Conservation (phyloP, 371 early-diverging fungal genomes). For the Rhizopus delemar region DNA sequence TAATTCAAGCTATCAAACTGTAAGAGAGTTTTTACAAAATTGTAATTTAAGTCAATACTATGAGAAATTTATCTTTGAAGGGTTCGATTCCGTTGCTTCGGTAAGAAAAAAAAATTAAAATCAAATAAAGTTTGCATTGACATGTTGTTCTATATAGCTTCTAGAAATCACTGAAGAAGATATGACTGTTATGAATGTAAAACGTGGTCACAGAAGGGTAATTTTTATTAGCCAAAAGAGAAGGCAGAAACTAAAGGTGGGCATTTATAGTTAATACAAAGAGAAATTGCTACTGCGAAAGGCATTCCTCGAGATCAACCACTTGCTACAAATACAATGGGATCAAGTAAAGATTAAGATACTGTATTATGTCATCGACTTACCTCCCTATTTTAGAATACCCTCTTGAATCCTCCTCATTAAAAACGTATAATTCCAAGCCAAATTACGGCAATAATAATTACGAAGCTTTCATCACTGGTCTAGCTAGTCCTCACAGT, state of each 20-base stretch:
- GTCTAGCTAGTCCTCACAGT: slow-evolving; percentile 22
- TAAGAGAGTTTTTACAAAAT: no score
- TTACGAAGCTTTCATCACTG: neutral
- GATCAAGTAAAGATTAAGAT: slow-evolving; percentile 10
- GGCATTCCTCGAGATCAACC: slow-evolving; percentile 38
- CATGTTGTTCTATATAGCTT: no score
- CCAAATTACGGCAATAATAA: neutral
- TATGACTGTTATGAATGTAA: slow-evolving; percentile 41
- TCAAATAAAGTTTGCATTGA: no score
- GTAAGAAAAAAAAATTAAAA: no score
- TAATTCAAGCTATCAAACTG: no score
- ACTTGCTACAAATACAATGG: slow-evolving; percentile 12
- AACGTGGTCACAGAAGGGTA: slow-evolving; percentile 51
- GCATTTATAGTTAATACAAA: slow-evolving; percentile 38
- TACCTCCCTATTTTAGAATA: slow-evolving; percentile 6
- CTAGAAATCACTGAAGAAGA: slow-evolving; percentile 43
- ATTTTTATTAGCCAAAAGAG: neutral
- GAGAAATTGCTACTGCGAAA: slow-evolving; percentile 45
- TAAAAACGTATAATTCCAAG: neutral
- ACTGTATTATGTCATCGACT: slow-evolving; percentile 1
- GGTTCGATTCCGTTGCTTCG: no score
- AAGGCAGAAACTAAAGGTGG: neutral
- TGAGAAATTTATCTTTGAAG: no score
- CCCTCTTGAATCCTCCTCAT: neutral
- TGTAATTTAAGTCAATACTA: no score